phyloP scores from a whole-genome alignment of 805 yeast genomes.

The Allodekkera sacchari region DNA sequence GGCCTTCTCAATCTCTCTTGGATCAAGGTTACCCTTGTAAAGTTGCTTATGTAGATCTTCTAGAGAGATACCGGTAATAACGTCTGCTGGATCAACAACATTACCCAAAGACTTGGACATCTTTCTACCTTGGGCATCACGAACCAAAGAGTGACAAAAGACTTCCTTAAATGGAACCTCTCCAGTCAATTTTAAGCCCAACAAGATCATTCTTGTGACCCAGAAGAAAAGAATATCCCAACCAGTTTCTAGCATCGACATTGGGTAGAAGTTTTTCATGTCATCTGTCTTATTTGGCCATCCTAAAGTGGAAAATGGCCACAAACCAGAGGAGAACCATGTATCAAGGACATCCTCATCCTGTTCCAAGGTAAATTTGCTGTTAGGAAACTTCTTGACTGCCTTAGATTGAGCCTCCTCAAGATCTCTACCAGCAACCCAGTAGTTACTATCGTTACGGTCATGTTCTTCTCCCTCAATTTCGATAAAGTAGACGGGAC shows the following conservation, averaged over 20 bases:
- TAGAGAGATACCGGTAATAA: conserved; percentile 78
- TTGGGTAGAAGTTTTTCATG: conserved; percentile 73
- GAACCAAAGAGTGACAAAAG: conserved; percentile 95
- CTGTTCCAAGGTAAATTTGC: conserved; percentile 71
- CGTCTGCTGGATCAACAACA: conserved; percentile 93
- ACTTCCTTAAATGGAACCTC: conserved; percentile 91
- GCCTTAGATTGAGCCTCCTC: conserved; percentile 88
- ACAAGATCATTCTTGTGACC: conserved; percentile 94
- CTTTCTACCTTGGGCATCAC: conserved; percentile 98
- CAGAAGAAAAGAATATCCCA: conserved; percentile 99
- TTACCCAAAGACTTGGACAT: conserved; percentile 98
- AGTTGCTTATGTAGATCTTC: conserved; percentile 74
- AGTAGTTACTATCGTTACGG: conserved; percentile 55
- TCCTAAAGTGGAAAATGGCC: conserved; percentile 96
- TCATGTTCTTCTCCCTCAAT: conserved; percentile 69
- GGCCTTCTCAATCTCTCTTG: conserved; percentile 81
- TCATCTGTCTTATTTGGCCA: conserved; percentile 84
- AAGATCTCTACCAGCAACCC: conserved; percentile 83
- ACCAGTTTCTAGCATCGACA: conserved; percentile 94
- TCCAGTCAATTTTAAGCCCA: conserved; percentile 87
- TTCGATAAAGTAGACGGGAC: conserved; percentile 86
- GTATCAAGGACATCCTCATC: conserved; percentile 98
- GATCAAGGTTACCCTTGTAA: conserved; percentile 75
- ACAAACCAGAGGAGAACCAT: conserved; percentile 96
- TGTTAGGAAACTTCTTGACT: conserved; percentile 56